Evolutionary conservation across 805 yeast species (phyloP), one percentile per base, ranked within the genome.

Genomic region (Scheffersomyces lignosus): DNA sequence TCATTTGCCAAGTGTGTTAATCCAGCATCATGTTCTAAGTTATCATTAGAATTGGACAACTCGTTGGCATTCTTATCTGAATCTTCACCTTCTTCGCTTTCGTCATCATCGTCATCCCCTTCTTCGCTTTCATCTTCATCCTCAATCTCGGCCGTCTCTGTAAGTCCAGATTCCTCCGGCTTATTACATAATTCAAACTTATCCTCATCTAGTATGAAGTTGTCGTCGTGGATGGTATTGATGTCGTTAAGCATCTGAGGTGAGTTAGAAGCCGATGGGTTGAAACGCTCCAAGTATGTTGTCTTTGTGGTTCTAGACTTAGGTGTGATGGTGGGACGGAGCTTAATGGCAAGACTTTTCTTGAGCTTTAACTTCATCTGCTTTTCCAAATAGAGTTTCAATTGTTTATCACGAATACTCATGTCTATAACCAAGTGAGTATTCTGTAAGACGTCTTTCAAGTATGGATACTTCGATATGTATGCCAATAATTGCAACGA

Each of bases 401-500:
- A 47, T 33, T 64, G 67, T 41, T 67, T 66, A 40, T 67, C 72
- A 29, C 72, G 49, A 27, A 67, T 67, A 43, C 73, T 66, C 60
- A 91, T 67, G 18, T 80, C 78, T 10, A 86, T 83, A 6, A 89
- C 80, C 31, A 89, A 64, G 58, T 85, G 84, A 3, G 95, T 81
- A 35, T 75, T 77, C 47, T 89, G 95, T 40, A 91, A 66, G 32
- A 72, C 73, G 26, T 80, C 82, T 51, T 90, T 85, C 58, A 90
- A 66, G 43, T 79, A 75, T 0, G 96, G 82, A 53, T 93, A 91
- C 60, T 91, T 91, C 4, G 97, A 89, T 28, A 90, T 87, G 60
- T 89, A 91, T 10, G 98, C 98, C 34, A 93, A 62, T 15, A 93
- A 71, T 60, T 91, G 98, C 36, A 91, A 68, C 3, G 96, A 84